Evolutionary conservation across 2,329 filamentous ascomycete species (phyloP), one percentile per base, ranked within the genome.

Genomic region (Claviceps purpurea): DNA sequence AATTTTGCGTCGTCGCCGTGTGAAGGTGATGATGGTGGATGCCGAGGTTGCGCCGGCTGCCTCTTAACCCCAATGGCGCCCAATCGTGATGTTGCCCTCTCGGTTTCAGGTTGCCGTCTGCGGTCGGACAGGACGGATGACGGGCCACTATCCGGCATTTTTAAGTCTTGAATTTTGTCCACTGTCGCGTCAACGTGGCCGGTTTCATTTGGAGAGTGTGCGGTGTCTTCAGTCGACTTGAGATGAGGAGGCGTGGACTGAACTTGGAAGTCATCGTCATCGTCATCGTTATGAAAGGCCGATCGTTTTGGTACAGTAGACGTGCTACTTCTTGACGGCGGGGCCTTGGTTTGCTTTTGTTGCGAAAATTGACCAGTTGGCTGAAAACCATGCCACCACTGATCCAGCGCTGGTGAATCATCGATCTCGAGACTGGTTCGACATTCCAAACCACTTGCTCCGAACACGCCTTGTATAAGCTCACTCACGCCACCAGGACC

Each of bases 301-400:
- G 48, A 38, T 40, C 39, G 48, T 13, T 34, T 11, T 14, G 44
- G 30, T 6, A 38, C 47, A 18, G 38, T 10, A 49, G 57, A 30
- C 58, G 47, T 22, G 26, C 48, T 42, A 48, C 56, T n/a, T 26
- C 48, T 48, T 16, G 49, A 46, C 2, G 22, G 11, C 14, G 49
- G 5, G 2, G n/a, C 24, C 16, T 48, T 38, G 34, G 44, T 16
- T 46, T 59, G 58, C 24, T 54, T 56, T 47, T 54, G 59, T 18
- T 57, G 56, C 30, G 56, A 50, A 7, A 55, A 50, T 37, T 59
- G 62, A 13, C 60, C 60, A 24, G 61, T 62, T 1, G 65, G 65
- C 46, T 60, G 59, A 30, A 78, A 68, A 41, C 64, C 64, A 20
- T 59, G 66, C 76, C 76, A 79, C 77, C 77, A 80, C 46, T 65